Base-by-base conservation (phyloP, 2,329 filamentous ascomycete species). In the Eutypa lata region DNA sequence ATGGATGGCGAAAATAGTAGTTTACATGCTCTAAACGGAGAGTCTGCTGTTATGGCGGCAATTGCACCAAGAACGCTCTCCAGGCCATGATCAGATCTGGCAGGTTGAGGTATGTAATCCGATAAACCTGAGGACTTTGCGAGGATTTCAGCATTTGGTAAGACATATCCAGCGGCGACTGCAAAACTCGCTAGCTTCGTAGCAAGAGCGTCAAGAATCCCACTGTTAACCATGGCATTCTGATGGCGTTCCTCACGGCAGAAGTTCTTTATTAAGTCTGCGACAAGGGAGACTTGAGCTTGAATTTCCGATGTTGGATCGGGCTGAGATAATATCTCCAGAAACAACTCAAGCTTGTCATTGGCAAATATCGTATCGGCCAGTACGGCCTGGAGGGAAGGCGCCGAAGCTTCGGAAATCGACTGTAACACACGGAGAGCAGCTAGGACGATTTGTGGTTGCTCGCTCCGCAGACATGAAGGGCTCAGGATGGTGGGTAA, bases 201-300 rank as follows among this genome's bases (percentile, higher is more conserved):
- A 24, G 90, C 88, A 26, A 97, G 78, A 13, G 87, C 82, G 70
- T 96, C 90, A 33, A 97, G 75, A 24, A 96, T 79, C 6, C 90
- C 89, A 11, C 78, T 79, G 37, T 86, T 86, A 11, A 89, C 82
- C 51, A 97, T 73, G n/a, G 81, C 74, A 55, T 83, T 81, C 69
- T 89, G 90, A 56, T 94, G 85, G 11, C 73, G 73, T 54, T 91
- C 86, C 56, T 88, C 83, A 18, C 76, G 78, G 65, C 90, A 94
- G n/a, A 86, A 68, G 33, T 69, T 72, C 54, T 71, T 75, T 63
- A 88, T 77, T 47, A 87, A 69, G 57, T 66, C 75, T 37, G 85
- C 79, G 2, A 83, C 77, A 33, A 88, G 76, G 1, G 76, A 75
- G 53, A 88, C 80, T 61, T 90, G 85, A 48, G 81, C 77, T 61